These are phyloP conservation scores for Xylariaceae sp. DNA, from an alignment of 2,329 filamentous ascomycete genomes.

Conservation along the genomic window DNA sequence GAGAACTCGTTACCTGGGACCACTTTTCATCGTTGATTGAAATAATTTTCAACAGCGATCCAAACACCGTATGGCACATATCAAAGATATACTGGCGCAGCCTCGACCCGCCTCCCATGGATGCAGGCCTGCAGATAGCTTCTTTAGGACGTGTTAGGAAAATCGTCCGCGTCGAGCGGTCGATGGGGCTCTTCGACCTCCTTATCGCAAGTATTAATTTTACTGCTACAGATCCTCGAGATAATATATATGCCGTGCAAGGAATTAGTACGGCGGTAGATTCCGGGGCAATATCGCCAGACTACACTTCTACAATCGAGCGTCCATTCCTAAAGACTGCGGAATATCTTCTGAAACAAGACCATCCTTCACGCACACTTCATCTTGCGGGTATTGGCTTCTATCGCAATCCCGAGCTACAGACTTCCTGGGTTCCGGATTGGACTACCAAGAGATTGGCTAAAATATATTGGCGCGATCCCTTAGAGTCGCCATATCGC, in stretches of 20 bases:
- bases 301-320: conserved; percentile 3
- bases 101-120: neutral
- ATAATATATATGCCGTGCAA: conserved; percentile 8
- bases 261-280: conserved; percentile 3
- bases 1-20: conserved; percentile 7
- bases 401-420: neutral
- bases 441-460: conserved; percentile 4
- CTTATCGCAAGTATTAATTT: neutral
- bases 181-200: neutral
- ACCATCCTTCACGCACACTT: neutral
- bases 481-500: neutral
- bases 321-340: neutral
- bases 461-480: neutral
- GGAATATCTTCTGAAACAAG: neutral
- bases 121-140: neutral
- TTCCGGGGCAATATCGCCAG: neutral
- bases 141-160: neutral
- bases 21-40: neutral
- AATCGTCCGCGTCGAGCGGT: neutral
- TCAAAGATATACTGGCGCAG: conserved; percentile 2
- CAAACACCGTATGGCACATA: conserved; percentile 8
- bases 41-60: neutral
- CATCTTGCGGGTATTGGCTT: conserved; percentile 10
- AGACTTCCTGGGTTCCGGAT: conserved; percentile 6
- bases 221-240: neutral